Evolutionary conservation across 1,139 yeast species (phyloP), one percentile per base, ranked within the genome.

Genomic region (Sugiyamaella pinicola): DNA sequence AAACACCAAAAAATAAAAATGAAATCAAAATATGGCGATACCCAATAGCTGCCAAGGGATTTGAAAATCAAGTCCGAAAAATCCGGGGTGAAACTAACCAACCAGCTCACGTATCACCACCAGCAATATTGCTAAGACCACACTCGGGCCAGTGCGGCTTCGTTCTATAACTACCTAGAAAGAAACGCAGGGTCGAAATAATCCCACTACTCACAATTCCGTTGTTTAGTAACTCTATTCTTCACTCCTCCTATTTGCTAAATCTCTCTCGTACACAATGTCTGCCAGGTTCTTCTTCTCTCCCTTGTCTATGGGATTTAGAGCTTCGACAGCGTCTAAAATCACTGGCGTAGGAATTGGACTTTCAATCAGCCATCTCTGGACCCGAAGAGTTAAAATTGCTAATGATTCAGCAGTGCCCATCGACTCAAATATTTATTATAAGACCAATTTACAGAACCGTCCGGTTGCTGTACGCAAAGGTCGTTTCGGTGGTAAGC

Each of bases 401-500:
- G 52, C 52, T n/a, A 49, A 49, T 22, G 52, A 49, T n/a, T 18
- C 34, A 2, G 43, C 43, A 17, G 24, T 18, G 7, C 13, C 33
- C 3, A 39, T 37, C 15, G 39, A 24, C 24, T 43, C 47, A 2
- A 24, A 39, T 12, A 21, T 40, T 8, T 40, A 47, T 13, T 47
- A 47, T 12, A 26, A 18, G 10, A 34, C 24, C 12, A 24, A 40
- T 24, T 4, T 31, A 2, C 46, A 29, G 12, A 40, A 31, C 18
- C 33, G 40, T 12, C 42, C 47, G 26, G 13, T 18, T 12, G 17
- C 44, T 4, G 40, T 48, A 9, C 44, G 43, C 13, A 21, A 21
- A 26, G 37, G 58, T n/a, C 53, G 72, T n/a, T 71, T 76, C 59
- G 68, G 73, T 42, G 74, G 76, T 1, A 69, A 64, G 54, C 66